These are phyloP conservation scores for Trypanosoma boissoni DNA, from an alignment of 208 protist species.

Conservation along the genomic window DNA sequence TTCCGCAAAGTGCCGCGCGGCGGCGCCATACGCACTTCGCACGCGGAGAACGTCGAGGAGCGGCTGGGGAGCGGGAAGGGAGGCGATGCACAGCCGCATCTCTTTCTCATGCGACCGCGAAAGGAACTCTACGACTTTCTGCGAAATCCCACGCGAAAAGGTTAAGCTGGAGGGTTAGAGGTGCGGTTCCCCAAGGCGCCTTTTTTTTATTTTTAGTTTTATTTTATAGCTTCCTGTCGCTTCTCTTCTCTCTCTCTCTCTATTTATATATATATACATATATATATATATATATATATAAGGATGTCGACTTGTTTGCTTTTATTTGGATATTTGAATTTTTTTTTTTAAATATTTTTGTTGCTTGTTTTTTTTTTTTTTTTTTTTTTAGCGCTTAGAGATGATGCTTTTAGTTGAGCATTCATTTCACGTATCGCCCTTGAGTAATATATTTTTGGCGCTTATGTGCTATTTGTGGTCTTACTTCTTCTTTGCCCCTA, in stretches of 20 bases:
- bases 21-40: slow-evolving; percentile 1
- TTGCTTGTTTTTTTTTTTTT: slow-evolving; percentile 21
- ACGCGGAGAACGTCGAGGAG: slow-evolving; percentile 10
- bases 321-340: too few species aligned
- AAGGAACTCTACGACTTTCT: slow-evolving; percentile 24
- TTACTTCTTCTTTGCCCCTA: too few species aligned
- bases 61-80: neutral
- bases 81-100: neutral
- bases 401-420: slow-evolving; percentile 18
- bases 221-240: slow-evolving; percentile 5
- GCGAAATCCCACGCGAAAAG: slow-evolving; percentile 3
- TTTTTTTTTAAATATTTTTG: slow-evolving; percentile 7
- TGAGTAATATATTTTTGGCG: too few species aligned
- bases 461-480: too few species aligned
- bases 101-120: slow-evolving; percentile 20
- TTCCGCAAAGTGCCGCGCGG: slow-evolving; percentile 10
- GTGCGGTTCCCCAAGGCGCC: neutral
- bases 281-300: too few species aligned
- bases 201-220: slow-evolving; percentile 5
- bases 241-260: slow-evolving; percentile 15
- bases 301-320: too few species aligned
- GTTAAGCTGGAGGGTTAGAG: neutral
- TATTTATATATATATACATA: slow-evolving; percentile 22
- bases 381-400: slow-evolving; percentile 18
- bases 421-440: slow-evolving; percentile 3